Conservation (phyloP, 2,329 filamentous ascomycete species). For the Pseudocercospora musae region DNA sequence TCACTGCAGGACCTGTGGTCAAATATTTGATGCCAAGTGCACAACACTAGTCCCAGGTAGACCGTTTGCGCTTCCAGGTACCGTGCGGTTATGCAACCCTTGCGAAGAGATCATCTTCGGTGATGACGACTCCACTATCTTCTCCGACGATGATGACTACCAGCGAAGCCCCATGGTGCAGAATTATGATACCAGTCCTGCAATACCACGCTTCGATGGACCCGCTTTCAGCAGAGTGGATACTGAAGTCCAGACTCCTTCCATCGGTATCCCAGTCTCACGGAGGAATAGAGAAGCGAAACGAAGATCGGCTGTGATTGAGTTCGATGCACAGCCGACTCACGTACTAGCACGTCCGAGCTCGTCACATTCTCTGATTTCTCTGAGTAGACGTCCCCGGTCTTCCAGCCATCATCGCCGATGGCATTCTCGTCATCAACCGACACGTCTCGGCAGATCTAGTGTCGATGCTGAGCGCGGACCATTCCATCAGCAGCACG, state of each 20-base stretch:
- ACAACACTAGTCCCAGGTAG: slow-evolving; percentile 86
- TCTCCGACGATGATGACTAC: slow-evolving; percentile 64
- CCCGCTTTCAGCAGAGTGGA: slow-evolving; percentile 25
- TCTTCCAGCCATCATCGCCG: slow-evolving; percentile 72
- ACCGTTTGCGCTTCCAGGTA: slow-evolving; percentile 80
- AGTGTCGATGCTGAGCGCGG: slow-evolving; percentile 70
- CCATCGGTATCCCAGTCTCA: slow-evolving; percentile 64
- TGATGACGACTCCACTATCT: slow-evolving; percentile 87
- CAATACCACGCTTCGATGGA: slow-evolving; percentile 22
- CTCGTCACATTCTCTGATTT: slow-evolving; percentile 84
- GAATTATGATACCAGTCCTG: slow-evolving; percentile 13
- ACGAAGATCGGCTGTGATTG: slow-evolving; percentile 80
- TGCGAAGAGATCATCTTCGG: slow-evolving; percentile 89
- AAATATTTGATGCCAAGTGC: slow-evolving; percentile 96
- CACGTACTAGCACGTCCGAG: slow-evolving; percentile 73
- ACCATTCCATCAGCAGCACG: slow-evolving; percentile 69
- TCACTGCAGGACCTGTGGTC: slow-evolving; percentile 93
- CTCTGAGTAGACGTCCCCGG: slow-evolving; percentile 66
- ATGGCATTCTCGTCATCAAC: slow-evolving; percentile 82
- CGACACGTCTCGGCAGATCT: slow-evolving; percentile 65
- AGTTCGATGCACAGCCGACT: slow-evolving; percentile 74
- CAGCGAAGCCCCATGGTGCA: slow-evolving; percentile 24
- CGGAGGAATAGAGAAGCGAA: slow-evolving; percentile 70
- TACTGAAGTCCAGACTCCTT: slow-evolving; percentile 50
- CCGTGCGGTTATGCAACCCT: slow-evolving; percentile 84